A percentile compares a stretch with the other conserved stretches of the same genome.
These are phyloP conservation scores for Cercospora beticola DNA, from an alignment of 2,329 filamentous ascomycete species.

Conservation along the genomic window DNA sequence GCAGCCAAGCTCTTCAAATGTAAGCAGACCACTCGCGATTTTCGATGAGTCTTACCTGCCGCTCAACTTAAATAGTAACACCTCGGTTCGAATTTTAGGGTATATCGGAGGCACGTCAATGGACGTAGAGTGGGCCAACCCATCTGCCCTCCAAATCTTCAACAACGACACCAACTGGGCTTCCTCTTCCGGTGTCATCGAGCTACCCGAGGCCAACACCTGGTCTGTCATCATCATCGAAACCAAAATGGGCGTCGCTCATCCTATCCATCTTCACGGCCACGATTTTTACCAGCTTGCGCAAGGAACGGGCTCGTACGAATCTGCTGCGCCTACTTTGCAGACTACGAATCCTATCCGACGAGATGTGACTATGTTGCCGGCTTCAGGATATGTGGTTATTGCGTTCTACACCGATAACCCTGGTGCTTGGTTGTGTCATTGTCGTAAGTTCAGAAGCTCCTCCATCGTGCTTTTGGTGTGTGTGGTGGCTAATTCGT, in stretches of 20 bases:
- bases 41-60: background rate
- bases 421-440: conserved; percentile 34
- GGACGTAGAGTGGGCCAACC: conserved; percentile 41
- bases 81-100: conserved; percentile 29
- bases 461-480: background rate
- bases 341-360: conserved; percentile 36
- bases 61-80: conserved; percentile 18
- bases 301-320: conserved; percentile 40
- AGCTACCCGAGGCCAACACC: background rate
- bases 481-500: too few relatives aligned
- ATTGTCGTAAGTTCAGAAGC: conserved; percentile 24
- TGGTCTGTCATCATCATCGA: background rate
- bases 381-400: conserved; percentile 36
- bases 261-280: conserved; percentile 46
- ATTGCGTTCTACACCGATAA: conserved; percentile 39
- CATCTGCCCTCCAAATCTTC: conserved; percentile 41
- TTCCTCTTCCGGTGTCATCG: conserved; percentile 39
- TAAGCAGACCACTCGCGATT: background rate
- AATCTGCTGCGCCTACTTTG: conserved; percentile 32
- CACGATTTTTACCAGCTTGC: conserved; percentile 49
- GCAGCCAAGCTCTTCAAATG: conserved; percentile 35
- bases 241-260: conserved; percentile 26
- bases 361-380: conserved; percentile 37
- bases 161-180: conserved; percentile 37
- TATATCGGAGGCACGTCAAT: conserved; percentile 43